Evolutionary conservation across 176 grass and related monocot species (phyloP).

Genomic region (Coix lacrymajobi): DNA sequence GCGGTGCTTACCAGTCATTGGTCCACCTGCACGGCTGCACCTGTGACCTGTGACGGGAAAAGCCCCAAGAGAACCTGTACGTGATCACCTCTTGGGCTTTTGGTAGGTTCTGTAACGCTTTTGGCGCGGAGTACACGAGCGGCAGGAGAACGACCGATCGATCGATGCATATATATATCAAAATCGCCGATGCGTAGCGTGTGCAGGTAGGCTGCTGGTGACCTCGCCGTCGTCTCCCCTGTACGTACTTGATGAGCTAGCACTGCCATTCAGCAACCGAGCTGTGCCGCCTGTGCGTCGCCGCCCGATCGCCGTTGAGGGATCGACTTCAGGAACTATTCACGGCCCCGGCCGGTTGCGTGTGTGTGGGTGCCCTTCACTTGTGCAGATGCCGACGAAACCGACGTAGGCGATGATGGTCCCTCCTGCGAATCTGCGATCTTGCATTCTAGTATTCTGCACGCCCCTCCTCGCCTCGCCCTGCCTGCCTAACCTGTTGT

Average conservation of each 20-base stretch:
- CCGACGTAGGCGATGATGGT: not conserved
- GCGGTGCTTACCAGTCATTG: constrained; percentile 15
- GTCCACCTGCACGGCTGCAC: not conserved
- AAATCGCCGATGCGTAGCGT: not conserved
- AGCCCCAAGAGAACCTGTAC: too few species aligned
- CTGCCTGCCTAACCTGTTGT: too few species aligned
- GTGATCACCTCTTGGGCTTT: too few species aligned
- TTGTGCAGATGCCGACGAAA: not conserved
- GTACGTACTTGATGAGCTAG: not conserved
- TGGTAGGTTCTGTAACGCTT: not conserved
- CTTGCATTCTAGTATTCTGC: too few species aligned
- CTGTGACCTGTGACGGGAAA: too few species aligned
- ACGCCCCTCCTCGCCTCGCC: too few species aligned
- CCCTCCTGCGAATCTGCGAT: too few species aligned
- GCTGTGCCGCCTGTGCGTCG: not conserved
- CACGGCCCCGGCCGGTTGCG: not conserved
- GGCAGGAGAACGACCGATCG: not conserved
- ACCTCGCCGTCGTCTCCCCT: not conserved
- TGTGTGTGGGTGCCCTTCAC: not conserved
- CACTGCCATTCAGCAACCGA: not conserved
- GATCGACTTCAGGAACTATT: constrained; percentile 13
- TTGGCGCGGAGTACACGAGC: not conserved
- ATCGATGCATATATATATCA: not conserved
- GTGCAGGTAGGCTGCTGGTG: not conserved
- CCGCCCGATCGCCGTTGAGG: not conserved